phyloP scores from a whole-genome alignment of 2,329 filamentous ascomycete species.

The Grosmannia clavigera region DNA sequence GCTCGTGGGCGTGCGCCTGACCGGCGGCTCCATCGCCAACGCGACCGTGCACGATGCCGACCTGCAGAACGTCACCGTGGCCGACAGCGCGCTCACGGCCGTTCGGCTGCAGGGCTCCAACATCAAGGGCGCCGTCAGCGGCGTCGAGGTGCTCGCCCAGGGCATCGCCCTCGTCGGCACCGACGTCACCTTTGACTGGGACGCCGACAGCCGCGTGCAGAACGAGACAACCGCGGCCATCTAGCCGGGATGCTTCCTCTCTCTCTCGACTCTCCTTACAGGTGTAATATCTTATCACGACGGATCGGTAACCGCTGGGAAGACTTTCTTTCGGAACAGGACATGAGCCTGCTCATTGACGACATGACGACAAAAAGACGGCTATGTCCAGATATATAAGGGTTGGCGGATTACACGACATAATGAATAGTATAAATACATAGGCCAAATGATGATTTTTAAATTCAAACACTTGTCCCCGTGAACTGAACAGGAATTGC shows the following conservation, averaged over 20 bases:
- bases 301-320: background rate
- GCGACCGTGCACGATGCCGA: conserved; percentile 6
- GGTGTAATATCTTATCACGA: background rate
- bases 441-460: background rate
- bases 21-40: conserved; percentile 9
- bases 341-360: background rate
- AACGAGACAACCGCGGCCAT: background rate
- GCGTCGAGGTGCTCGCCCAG: background rate
- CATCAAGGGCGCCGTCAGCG: background rate
- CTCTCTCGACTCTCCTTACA: background rate
- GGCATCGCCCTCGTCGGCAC: background rate
- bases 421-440: background rate
- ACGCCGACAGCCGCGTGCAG: background rate
- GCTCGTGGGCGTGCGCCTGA: conserved; percentile 9
- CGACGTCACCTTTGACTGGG: background rate
- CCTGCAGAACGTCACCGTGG: conserved; percentile 5
- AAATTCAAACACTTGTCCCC: too few relatives aligned
- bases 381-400: background rate
- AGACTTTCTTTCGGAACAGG: background rate
- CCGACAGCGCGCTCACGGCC: background rate
- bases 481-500: too few relatives aligned
- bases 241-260: background rate
- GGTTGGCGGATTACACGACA: background rate
- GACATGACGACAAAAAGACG: background rate
- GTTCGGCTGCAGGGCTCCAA: conserved; percentile 4